A percentile compares a stretch with the other conserved stretches of the same genome.
phyloP scores from a whole-genome alignment of 306 rosid species.

The Prinsepia uniflora region DNA sequence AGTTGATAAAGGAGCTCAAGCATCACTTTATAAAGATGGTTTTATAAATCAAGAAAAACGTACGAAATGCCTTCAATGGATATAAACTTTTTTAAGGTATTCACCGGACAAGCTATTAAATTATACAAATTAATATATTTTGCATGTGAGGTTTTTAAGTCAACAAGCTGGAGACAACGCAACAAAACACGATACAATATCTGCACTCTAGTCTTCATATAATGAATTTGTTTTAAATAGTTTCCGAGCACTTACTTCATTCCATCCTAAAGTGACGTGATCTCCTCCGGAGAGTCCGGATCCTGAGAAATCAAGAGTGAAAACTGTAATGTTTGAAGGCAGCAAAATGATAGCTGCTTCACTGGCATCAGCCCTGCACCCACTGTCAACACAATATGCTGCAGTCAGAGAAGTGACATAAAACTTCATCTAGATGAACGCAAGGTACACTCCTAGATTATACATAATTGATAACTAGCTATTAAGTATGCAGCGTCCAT shows the following conservation, averaged over 20 bases:
- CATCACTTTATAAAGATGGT: neutral
- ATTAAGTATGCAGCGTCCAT: neutral
- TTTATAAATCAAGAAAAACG: neutral
- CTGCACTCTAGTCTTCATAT: neutral
- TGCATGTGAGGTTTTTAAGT: neutral
- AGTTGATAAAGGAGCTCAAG: neutral
- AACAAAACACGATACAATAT: slow-evolving; percentile 1
- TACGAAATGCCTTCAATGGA: neutral
- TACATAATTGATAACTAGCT: slow-evolving; percentile 2
- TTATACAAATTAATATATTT: neutral
- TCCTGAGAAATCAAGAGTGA: slow-evolving; percentile 90
- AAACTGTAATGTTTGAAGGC: slow-evolving; percentile 95
- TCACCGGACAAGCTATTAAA: neutral
- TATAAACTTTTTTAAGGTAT: neutral
- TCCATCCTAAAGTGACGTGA: slow-evolving; percentile 90
- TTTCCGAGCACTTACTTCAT: slow-evolving; percentile 65
- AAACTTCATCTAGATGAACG: slow-evolving; percentile 15
- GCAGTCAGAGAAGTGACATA: slow-evolving; percentile 27
- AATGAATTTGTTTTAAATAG: slow-evolving; percentile 16
- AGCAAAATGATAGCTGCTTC: slow-evolving; percentile 93
- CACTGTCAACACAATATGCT: slow-evolving; percentile 52
- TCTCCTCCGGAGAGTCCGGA: slow-evolving; percentile 97
- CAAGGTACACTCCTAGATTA: neutral
- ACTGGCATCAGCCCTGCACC: slow-evolving; percentile 95
- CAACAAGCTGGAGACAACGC: neutral